phyloP scores from a whole-genome alignment of 192 early-diverging fungal species.

The Geranomyces michiganensis region DNA sequence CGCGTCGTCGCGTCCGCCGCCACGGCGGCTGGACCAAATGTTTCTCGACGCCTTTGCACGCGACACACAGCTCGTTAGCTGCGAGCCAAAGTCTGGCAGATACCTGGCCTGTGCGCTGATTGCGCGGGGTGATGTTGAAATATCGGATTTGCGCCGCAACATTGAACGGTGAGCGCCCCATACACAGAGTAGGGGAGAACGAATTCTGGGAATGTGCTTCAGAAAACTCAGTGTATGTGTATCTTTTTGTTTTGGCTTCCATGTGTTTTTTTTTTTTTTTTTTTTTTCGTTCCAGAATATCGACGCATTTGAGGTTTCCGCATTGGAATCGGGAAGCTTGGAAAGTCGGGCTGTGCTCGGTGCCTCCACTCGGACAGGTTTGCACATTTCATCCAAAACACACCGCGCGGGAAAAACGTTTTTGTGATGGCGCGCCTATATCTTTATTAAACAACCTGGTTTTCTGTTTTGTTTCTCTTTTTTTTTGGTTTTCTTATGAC shows the following conservation, averaged over 20 bases:
- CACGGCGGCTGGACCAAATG: slow-evolving; percentile 59
- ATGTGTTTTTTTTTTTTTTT: too few species aligned
- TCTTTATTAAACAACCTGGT: too few species aligned
- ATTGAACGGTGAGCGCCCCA: slow-evolving; percentile 50
- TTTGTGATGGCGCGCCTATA: too few species aligned
- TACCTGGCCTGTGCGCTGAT: slow-evolving; percentile 60
- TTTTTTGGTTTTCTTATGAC: not conserved
- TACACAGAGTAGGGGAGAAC: too few species aligned
- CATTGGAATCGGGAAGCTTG: slow-evolving; percentile 62
- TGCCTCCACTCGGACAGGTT: slow-evolving; percentile 57
- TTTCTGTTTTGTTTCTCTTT: too few species aligned
- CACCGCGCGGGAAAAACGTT: too few species aligned
- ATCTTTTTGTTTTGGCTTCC: too few species aligned
- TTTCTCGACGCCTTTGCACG: slow-evolving; percentile 57
- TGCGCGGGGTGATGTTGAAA: slow-evolving; percentile 50
- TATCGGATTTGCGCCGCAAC: slow-evolving; percentile 61
- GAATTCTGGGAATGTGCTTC: too few species aligned
- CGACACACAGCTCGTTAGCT: slow-evolving; percentile 56
- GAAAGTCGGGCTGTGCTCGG: slow-evolving; percentile 62
- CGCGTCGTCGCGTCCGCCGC: not conserved
- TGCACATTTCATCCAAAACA: too few species aligned
- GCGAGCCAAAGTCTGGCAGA: slow-evolving; percentile 45
- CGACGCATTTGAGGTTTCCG: slow-evolving; percentile 45
- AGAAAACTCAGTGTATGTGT: too few species aligned
- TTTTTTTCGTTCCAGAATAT: slow-evolving; percentile 33